Evolutionary conservation across 768 basidiomycete species (phyloP).

Genomic region (Mycena vulgaris): DNA sequence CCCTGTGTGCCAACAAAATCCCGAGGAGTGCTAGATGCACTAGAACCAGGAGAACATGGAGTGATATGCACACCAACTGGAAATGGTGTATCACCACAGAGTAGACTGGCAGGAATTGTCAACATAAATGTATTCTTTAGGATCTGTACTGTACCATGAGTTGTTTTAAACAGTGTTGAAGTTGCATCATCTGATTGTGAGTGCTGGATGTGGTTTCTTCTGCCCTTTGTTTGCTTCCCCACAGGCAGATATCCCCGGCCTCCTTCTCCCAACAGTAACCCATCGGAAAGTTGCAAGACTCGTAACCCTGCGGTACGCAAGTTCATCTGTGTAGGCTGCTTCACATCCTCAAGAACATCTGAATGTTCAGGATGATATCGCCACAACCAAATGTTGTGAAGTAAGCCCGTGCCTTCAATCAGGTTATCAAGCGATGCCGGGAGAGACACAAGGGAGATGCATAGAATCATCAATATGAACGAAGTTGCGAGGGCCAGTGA

Average conservation of each 20-base stretch:
- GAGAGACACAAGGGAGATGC: neutral
- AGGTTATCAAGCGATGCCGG: too few species aligned
- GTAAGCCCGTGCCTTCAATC: neutral
- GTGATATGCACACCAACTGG: neutral
- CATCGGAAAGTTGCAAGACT: neutral
- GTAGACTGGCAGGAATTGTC: too few species aligned
- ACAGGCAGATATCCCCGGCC: too few species aligned
- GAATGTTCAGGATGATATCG: neutral
- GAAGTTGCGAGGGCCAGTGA: neutral
- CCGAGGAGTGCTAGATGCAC: neutral
- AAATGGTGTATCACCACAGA: too few species aligned
- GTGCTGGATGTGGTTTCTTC: neutral
- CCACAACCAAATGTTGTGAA: conserved; percentile 1
- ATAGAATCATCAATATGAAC: neutral
- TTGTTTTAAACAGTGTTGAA: too few species aligned
- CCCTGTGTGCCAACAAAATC: neutral
- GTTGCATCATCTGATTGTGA: too few species aligned
- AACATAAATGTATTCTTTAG: too few species aligned
- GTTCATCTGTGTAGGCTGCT: neutral
- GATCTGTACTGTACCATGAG: too few species aligned
- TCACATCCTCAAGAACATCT: neutral
- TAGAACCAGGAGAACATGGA: neutral
- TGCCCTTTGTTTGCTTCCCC: neutral
- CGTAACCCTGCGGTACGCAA: neutral
- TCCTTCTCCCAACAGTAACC: neutral